phyloP scores from a whole-genome alignment of 192 early-diverging fungal genomes.

The Coemansia sp. region DNA sequence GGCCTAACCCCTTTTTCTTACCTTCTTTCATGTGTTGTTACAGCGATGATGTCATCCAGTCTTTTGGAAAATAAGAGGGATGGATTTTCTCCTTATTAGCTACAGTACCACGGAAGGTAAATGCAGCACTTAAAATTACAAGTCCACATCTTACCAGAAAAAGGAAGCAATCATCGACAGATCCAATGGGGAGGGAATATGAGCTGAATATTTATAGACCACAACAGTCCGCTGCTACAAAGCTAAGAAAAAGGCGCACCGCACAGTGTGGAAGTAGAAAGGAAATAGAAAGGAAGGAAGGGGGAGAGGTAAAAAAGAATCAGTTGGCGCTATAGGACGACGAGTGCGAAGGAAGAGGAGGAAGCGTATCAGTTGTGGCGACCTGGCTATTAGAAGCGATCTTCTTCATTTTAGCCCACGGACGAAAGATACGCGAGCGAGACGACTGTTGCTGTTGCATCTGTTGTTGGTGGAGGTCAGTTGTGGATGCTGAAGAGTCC shows the following conservation, averaged over 20 bases:
- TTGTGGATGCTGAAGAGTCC: conserved; percentile 22
- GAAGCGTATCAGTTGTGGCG: conserved; percentile 24
- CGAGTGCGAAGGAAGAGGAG: conserved; percentile 39
- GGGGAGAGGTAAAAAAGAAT: background rate
- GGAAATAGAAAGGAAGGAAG: background rate
- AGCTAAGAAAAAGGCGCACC: background rate
- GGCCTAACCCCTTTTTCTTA: conserved; percentile 48
- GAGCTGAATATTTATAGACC: too few species aligned
- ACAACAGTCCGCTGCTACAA: too few species aligned
- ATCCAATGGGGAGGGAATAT: too few species aligned
- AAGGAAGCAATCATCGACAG: too few species aligned
- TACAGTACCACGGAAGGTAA: too few species aligned
- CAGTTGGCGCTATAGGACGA: conserved; percentile 33
- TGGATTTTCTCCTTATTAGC: too few species aligned
- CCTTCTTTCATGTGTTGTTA: background rate
- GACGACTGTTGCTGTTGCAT: conserved; percentile 30
- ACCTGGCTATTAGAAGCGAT: conserved; percentile 43
- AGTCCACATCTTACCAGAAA: too few species aligned
- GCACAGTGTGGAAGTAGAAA: background rate
- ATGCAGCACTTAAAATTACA: too few species aligned
- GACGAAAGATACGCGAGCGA: conserved; percentile 44
- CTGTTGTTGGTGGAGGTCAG: conserved; percentile 12
- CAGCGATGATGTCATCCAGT: too few species aligned
- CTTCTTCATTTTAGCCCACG: conserved; percentile 56
- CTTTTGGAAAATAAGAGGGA: too few species aligned